Evolutionary conservation across 2,329 filamentous ascomycete species (phyloP).

Genomic region (Phaeosphaeriaceae sp.): DNA sequence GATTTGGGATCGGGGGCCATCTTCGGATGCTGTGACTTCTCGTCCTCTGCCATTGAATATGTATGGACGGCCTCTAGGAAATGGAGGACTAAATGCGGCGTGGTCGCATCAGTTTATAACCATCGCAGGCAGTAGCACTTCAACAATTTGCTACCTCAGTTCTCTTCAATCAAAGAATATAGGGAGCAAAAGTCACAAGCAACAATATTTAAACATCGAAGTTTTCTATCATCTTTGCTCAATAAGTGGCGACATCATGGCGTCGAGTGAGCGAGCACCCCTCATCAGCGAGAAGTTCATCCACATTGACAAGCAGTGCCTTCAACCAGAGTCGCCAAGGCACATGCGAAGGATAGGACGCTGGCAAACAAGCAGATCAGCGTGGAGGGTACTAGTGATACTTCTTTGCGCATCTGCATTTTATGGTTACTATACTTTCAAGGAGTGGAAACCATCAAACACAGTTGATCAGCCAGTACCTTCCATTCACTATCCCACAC

Average conservation of each 20-base stretch:
- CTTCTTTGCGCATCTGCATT: constrained; percentile 12
- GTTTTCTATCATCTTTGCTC: no score
- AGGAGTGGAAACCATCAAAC: background rate
- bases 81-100: background rate
- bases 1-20: constrained; percentile 18
- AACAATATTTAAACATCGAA: no score
- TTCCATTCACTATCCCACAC: background rate
- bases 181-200: no score
- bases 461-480: background rate
- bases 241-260: constrained; percentile 12
- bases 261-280: constrained; percentile 14
- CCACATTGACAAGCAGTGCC: constrained; percentile 4
- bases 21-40: constrained; percentile 7
- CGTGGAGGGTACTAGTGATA: constrained; percentile 3
- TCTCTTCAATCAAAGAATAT: background rate
- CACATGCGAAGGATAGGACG: background rate
- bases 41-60: background rate
- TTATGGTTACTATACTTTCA: constrained; percentile 9
- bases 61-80: background rate
- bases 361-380: background rate
- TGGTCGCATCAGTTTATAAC: background rate
- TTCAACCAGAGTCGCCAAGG: background rate
- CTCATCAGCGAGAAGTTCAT: constrained; percentile 21
- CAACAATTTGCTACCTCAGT: background rate
- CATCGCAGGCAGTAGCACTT: no score